Conservation (phyloP, 2,329 filamentous ascomycete species). For the Colletotrichum cuscutae region DNA sequence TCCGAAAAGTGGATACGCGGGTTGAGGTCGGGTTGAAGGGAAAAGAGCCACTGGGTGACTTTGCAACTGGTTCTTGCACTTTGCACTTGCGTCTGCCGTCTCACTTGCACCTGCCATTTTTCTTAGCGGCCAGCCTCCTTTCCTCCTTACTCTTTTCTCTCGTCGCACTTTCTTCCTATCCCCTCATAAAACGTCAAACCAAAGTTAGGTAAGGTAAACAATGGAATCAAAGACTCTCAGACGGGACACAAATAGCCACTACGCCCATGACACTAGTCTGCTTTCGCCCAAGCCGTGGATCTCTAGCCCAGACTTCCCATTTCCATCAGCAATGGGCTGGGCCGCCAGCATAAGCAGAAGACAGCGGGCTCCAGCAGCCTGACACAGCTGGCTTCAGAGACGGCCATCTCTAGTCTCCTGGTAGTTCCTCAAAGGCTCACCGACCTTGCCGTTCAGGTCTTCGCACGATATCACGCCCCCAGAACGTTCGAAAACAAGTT, state of each 20-base stretch:
- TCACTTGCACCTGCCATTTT: conserved; percentile 14
- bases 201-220: conserved; percentile 2
- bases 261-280: neutral
- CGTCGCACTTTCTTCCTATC: neutral
- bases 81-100: neutral
- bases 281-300: neutral
- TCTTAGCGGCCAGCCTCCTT: conserved; percentile 6
- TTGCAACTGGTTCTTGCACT: neutral
- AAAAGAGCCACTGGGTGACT: conserved; percentile 11
- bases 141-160: conserved; percentile 22
- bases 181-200: neutral
- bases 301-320: neutral
- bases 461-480: neutral
- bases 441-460: conserved; percentile 1
- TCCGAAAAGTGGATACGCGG: conserved; percentile 14
- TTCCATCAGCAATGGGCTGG: neutral
- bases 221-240: conserved; percentile 22
- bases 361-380: conserved; percentile 20
- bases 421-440: neutral
- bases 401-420: conserved; percentile 5
- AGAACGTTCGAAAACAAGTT: conserved; percentile 1
- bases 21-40: conserved; percentile 18
- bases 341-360: conserved; percentile 4
- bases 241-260: conserved; percentile 18
- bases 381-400: conserved; percentile 21